Conservation (phyloP, 2,329 filamentous ascomycete species). For the Xylariaceae sp. region DNA sequence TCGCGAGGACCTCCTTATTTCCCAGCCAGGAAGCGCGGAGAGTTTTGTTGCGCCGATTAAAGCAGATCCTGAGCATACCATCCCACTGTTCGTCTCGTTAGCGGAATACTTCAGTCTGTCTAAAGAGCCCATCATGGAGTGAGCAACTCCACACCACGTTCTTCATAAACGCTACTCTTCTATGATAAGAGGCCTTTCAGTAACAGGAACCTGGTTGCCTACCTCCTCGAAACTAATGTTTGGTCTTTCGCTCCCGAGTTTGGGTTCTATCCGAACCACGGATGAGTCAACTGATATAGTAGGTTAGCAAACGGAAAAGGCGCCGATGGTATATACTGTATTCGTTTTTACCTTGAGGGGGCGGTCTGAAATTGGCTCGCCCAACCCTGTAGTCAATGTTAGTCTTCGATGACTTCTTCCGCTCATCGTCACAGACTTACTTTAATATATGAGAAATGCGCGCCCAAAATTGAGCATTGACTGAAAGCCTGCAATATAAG, state of each 20-base stretch:
- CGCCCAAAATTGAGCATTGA: slow-evolving; percentile 92
- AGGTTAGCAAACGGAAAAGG: neutral
- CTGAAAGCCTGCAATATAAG: slow-evolving; percentile 83
- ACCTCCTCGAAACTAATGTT: slow-evolving; percentile 83
- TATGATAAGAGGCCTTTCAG: too few species aligned
- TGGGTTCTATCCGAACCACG: slow-evolving; percentile 76
- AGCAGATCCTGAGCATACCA: slow-evolving; percentile 76
- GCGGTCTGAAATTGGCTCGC: slow-evolving; percentile 93
- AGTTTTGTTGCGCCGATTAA: slow-evolving; percentile 82
- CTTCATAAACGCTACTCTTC: too few species aligned
- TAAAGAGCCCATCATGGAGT: too few species aligned
- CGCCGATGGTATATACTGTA: too few species aligned
- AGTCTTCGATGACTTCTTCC: too few species aligned
- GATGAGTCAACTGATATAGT: slow-evolving; percentile 67
- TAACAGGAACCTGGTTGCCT: too few species aligned
- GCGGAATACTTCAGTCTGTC: too few species aligned
- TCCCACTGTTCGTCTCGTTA: slow-evolving; percentile 8
- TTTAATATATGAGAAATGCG: slow-evolving; percentile 34
- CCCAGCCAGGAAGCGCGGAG: slow-evolving; percentile 52
- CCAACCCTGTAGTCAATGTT: slow-evolving; percentile 50
- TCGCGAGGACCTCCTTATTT: slow-evolving; percentile 15
- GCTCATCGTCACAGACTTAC: too few species aligned
- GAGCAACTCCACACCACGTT: too few species aligned
- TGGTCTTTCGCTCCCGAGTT: slow-evolving; percentile 70
- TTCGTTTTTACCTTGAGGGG: slow-evolving; percentile 51